phyloP scores from a whole-genome alignment of 495 filamentous ascomycete species.

The Penicillium verhagenii region DNA sequence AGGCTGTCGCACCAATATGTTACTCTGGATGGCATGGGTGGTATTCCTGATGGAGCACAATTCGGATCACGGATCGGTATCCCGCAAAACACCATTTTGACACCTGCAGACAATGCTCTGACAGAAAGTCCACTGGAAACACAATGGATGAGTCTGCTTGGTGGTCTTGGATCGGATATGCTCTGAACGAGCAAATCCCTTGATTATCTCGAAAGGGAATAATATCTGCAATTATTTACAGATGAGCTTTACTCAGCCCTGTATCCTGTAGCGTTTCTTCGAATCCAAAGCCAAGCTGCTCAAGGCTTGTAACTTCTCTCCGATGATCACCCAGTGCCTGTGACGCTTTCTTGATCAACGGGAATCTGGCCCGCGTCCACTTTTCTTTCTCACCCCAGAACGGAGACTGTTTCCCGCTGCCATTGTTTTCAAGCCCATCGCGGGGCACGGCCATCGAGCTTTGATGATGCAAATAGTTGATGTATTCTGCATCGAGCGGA shows the following conservation, averaged over 20 bases:
- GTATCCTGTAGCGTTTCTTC: background rate
- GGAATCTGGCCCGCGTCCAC: slow-evolving; percentile 9
- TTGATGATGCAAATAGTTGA: slow-evolving; percentile 1
- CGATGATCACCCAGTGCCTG: slow-evolving; percentile 6
- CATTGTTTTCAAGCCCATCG: slow-evolving; percentile 8
- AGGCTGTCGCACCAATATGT: background rate
- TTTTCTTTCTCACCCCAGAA: slow-evolving; percentile 10
- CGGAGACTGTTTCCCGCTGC: background rate
- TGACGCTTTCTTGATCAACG: slow-evolving; percentile 10
- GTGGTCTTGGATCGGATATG: slow-evolving; percentile 11
- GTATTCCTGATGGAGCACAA: background rate
- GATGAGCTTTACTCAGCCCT: background rate
- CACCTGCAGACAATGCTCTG: background rate
- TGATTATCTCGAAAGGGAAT: too few relatives aligned
- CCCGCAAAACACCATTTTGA: background rate
- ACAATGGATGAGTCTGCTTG: slow-evolving; percentile 8
- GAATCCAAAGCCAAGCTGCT: slow-evolving; percentile 7
- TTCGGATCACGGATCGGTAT: background rate
- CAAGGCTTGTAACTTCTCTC: background rate
- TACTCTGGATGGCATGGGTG: background rate
- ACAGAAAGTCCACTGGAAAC: background rate
- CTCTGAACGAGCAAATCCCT: slow-evolving; percentile 1
- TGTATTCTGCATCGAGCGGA: slow-evolving; percentile 11
- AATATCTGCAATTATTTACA: background rate
- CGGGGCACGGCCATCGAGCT: background rate